Evolutionary conservation across 1,284 basidiomycete species (phyloP), one percentile per base, ranked within the genome.

Genomic region (Sporisorium scitamineum): DNA sequence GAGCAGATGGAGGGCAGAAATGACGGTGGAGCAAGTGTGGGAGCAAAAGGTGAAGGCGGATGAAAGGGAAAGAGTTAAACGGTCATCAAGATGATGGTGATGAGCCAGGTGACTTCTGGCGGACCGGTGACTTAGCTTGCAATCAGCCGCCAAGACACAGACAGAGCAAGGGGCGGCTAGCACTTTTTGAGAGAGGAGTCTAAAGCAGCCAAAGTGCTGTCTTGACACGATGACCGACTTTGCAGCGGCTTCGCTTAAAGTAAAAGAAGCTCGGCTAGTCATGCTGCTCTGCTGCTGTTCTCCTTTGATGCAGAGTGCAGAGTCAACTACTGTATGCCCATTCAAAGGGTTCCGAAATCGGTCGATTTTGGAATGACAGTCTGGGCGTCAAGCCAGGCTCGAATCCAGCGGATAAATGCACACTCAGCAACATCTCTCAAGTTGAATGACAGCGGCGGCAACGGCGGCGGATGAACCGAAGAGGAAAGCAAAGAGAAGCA

Each of bases 391-490:
- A 47, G 14, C 24, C 44, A 22, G 44, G 10, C 2, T 45, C 24
- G 11, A 20, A 10, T n/a, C 7, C 8, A 14, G 24, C 44, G 44
- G 44, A 47, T 47, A 47, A 47, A 47, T 8, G 20, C 9, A 14
- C 16, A n/a, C 39, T 18, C 11, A 41, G 39, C 10, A 41, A 41
- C 3, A 41, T n/a, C n/a, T n/a, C n/a, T n/a, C n/a, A n/a, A n/a
- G n/a, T n/a, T n/a, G n/a, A n/a, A n/a, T n/a, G 42, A 45, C 5
- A 27, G 44, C 44, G 44, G 48, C 48, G 29, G 48, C 18, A 32
- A 32, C 48, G 48, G 27, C 53, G 41, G 32, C 53, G 53, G 39
- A 31, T 54, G 39, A 42, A 44, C 53, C 53, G 50, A 51, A n/a
- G n/a, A n/a, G n/a, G n/a, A 41, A 22, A 53, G 24, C 39, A 13